Percentiles rank a stretch among this genome's conserved stretches.
Evolutionary conservation across 371 early-diverging fungal genomes (phyloP).

Genomic region (Mortierella sp.): DNA sequence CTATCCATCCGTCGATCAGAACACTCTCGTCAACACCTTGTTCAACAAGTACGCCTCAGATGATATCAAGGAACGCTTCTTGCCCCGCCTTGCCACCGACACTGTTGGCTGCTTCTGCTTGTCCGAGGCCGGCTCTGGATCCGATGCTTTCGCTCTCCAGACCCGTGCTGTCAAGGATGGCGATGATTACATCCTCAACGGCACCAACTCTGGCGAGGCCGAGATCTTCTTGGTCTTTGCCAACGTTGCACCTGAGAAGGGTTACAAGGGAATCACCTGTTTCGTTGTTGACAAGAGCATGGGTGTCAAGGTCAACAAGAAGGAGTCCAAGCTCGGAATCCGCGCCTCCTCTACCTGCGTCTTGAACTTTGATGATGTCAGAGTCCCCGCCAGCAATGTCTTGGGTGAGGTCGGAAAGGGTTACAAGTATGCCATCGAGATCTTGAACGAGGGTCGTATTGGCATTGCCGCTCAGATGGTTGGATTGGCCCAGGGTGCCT

Average conservation of each 20-base stretch:
- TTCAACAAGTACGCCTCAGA: slow-evolving; percentile 87
- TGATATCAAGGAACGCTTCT: slow-evolving; percentile 85
- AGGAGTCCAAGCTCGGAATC: slow-evolving; percentile 98
- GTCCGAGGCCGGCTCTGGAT: slow-evolving; percentile 93
- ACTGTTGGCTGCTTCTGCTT: slow-evolving; percentile 96
- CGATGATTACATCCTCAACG: slow-evolving; percentile 93
- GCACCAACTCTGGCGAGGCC: slow-evolving; percentile 89
- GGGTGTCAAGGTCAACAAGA: slow-evolving; percentile 96
- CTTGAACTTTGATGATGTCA: slow-evolving; percentile 93
- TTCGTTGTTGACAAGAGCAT: slow-evolving; percentile 96
- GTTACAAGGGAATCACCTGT: slow-evolving; percentile 98
- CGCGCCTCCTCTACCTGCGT: slow-evolving; percentile 96
- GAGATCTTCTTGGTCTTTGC: slow-evolving; percentile 98
- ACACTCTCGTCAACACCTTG: slow-evolving; percentile 97
- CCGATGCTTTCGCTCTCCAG: slow-evolving; percentile 97
- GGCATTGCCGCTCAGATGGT: slow-evolving; percentile 99
- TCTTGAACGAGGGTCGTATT: slow-evolving; percentile 97
- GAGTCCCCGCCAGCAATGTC: slow-evolving; percentile 90
- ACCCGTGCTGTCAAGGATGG: slow-evolving; percentile 92
- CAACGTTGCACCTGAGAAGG: slow-evolving; percentile 93
- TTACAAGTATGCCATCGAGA: slow-evolving; percentile 98
- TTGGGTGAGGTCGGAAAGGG: slow-evolving; percentile 97
- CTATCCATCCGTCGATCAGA: slow-evolving; percentile 56
- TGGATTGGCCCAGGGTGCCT: slow-evolving; percentile 96
- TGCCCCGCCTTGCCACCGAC: slow-evolving; percentile 86